Evolutionary conservation across 768 basidiomycete species (phyloP).

Genomic region (Lyophyllum semitale): DNA sequence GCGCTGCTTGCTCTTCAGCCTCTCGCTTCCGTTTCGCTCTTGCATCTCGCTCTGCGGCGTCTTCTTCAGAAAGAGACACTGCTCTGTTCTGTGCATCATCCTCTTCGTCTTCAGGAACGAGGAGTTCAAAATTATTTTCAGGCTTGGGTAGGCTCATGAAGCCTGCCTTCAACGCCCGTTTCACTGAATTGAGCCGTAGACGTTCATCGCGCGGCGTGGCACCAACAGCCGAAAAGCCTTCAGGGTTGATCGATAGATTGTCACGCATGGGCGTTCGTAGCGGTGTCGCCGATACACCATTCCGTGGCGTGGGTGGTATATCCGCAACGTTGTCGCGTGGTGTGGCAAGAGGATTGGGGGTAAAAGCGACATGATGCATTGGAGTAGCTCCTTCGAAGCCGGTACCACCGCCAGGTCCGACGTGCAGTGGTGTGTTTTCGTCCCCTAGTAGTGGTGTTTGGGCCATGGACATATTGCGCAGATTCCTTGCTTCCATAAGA

Average conservation of each 20-base stretch:
- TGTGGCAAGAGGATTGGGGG: conserved; percentile 95
- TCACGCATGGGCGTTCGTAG: conserved; percentile 95
- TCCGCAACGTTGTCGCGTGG: conserved; percentile 56
- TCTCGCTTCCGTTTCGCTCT: conserved; percentile 63
- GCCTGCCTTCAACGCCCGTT: conserved; percentile 76
- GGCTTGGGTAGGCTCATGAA: conserved; percentile 88
- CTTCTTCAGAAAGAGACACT: conserved; percentile 61
- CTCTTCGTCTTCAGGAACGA: conserved; percentile 87
- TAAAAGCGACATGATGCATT: conserved; percentile 86
- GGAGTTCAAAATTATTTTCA: conserved; percentile 96
- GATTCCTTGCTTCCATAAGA: conserved; percentile 91
- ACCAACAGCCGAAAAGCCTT: conserved; percentile 53
- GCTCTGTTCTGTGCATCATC: conserved; percentile 52
- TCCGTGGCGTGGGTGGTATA: conserved; percentile 57
- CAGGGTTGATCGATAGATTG: conserved; percentile 85
- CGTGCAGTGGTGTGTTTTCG: conserved; percentile 94
- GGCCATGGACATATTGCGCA: conserved; percentile 88
- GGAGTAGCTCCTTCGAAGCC: conserved; percentile 97
- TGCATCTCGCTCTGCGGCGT: conserved; percentile 91
- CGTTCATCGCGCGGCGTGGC: conserved; percentile 80
- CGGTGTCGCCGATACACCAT: conserved; percentile 67
- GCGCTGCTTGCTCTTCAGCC: conserved; percentile 74
- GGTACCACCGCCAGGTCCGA: conserved; percentile 71
- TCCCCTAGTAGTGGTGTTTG: conserved; percentile 97
- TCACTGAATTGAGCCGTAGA: conserved; percentile 59